Percentiles rank a stretch among this genome's conserved stretches.
phyloP scores from a whole-genome alignment of 768 basidiomycete species.

The Phylloporus arenicola region DNA sequence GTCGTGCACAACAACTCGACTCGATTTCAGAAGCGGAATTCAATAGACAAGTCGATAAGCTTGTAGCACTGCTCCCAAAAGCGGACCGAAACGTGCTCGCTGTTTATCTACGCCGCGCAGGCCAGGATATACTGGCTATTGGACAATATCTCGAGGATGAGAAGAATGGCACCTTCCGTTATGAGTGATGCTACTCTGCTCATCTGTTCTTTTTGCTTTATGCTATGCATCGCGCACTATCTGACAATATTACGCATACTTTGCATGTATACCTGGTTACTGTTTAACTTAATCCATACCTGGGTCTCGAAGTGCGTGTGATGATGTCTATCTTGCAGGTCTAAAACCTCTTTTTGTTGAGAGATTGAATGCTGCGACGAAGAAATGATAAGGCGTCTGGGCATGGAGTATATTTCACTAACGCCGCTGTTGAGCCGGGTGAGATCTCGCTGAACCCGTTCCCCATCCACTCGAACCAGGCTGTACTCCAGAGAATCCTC shows the following conservation, averaged over 20 bases:
- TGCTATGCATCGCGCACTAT: slow-evolving; percentile 12
- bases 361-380: slow-evolving; percentile 39
- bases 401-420: slow-evolving; percentile 4
- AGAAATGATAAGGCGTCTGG: background rate
- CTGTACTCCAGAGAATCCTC: slow-evolving; percentile 17
- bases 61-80: slow-evolving; percentile 65
- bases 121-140: slow-evolving; percentile 80
- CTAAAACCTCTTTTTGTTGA: slow-evolving; percentile 43
- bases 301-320: background rate
- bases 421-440: slow-evolving; percentile 25
- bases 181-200: slow-evolving; percentile 21
- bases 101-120: slow-evolving; percentile 66
- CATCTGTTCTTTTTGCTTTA: background rate
- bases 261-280: slow-evolving; percentile 21
- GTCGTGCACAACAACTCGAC: slow-evolving; percentile 11
- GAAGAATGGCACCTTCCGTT: slow-evolving; percentile 59
- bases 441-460: slow-evolving; percentile 21
- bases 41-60: slow-evolving; percentile 61
- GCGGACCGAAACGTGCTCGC: slow-evolving; percentile 64
- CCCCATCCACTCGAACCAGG: slow-evolving; percentile 36
- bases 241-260: slow-evolving; percentile 8
- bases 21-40: slow-evolving; percentile 43
- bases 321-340: slow-evolving; percentile 32
- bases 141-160: slow-evolving; percentile 83
- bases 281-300: slow-evolving; percentile 15